Base-by-base conservation (phyloP, 2,329 filamentous ascomycete genomes). In the Camillea tinctor region DNA sequence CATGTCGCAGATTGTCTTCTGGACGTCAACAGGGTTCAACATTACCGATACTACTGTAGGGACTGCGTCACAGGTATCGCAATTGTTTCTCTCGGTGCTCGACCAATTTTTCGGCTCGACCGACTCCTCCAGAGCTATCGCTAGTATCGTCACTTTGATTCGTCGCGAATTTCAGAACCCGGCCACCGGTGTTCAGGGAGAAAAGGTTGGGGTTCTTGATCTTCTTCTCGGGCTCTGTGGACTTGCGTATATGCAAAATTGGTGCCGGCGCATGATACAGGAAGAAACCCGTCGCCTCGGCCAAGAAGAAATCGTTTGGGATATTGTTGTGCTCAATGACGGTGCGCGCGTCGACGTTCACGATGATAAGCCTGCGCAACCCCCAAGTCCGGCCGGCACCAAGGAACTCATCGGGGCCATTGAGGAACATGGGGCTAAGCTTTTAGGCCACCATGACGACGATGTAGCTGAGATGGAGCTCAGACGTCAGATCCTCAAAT, bases 61-160 rank as follows among this genome's bases (percentile, higher is more conserved):
- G 19, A 78, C 81, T 15, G 80, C 79, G 4, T 85, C 84, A 7
- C 81, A 86, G 55, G 71, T 84, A 5, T 85, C 85, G 0, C 84
- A 87, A 60, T 74, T 87, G 30, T 73, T 87, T 0, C 75, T 89
- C 8, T 81, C 81, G 2, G 82, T 83, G 0, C 75, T 90, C 21
- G 87, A 90, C 68, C 83, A 86, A 63, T 82, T 89, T 48, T 83
- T 89, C 24, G 87, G 87, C 15, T 87, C 85, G 2, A 89, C 87
- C n/a, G 87, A 90, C 70, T 88, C 86, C 1, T 89, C 87, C 1
- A 77, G 86, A 49, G 87, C 87, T 11, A 87, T 89, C 60, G 85
- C 86, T 2, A 87, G 85, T 69, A 89, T 90, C 67, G 81, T 89
- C 64, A 84, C 84, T 1, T 75, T 89, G 30, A 82, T 89, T 52